Percentiles rank a stretch among this genome's conserved stretches.
These are phyloP conservation scores for Pezicula radicicola DNA, from an alignment of 2,329 filamentous ascomycete genomes.

Conservation along the genomic window DNA sequence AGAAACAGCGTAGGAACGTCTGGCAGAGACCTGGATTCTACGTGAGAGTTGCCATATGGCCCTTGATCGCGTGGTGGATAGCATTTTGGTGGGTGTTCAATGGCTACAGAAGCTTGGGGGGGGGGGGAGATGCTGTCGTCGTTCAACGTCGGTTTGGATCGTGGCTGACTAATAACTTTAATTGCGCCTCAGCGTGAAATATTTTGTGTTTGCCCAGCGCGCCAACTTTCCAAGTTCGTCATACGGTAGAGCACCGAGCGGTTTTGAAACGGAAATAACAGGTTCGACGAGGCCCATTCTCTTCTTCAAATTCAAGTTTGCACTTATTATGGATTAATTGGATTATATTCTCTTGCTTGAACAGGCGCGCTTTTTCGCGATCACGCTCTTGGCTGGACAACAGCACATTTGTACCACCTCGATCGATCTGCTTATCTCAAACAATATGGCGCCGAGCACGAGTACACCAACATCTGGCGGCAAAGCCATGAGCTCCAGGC, in stretches of 20 bases:
- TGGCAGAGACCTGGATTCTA: slow-evolving; percentile 23
- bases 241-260: too few species aligned
- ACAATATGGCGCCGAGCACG: slow-evolving; percentile 17
- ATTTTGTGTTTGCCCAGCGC: too few species aligned
- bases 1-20: slow-evolving; percentile 30
- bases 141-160: background rate
- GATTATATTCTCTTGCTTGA: too few species aligned
- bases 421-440: background rate
- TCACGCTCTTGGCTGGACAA: background rate
- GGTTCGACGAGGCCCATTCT: too few species aligned
- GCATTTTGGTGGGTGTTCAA: slow-evolving; percentile 33
- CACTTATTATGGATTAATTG: too few species aligned
- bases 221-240: too few species aligned
- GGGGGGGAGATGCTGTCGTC: slow-evolving; percentile 8
- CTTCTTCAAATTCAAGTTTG: too few species aligned
- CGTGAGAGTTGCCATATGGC: slow-evolving; percentile 35
- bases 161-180: too few species aligned
- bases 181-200: too few species aligned
- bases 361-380: too few species aligned
- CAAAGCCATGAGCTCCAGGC: slow-evolving; percentile 79
- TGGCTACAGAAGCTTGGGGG: slow-evolving; percentile 10
- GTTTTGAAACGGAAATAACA: too few species aligned
- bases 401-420: too few species aligned
- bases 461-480: slow-evolving; percentile 33
- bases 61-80: slow-evolving; percentile 37